These are phyloP conservation scores for Hippophae tibetana DNA, from an alignment of 306 rosid species.

Conservation along the genomic window DNA sequence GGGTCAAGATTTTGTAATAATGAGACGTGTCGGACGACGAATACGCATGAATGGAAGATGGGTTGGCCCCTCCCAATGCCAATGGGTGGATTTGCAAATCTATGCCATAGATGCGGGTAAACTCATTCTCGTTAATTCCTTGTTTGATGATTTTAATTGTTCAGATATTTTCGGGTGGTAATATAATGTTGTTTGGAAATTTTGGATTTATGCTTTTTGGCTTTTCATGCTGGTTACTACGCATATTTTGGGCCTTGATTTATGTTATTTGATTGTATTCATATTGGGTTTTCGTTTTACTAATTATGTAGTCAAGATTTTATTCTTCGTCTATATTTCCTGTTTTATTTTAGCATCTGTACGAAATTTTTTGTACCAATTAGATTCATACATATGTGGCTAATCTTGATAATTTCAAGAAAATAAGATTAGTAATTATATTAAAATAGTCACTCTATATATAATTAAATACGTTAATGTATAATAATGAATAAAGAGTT, in stretches of 20 bases:
- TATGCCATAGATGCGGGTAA: conserved; percentile 88
- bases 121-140: conserved; percentile 3
- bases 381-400: too few relatives aligned
- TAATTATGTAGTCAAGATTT: neutral
- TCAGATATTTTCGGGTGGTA: conserved; percentile 12
- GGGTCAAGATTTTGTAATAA: conserved; percentile 60
- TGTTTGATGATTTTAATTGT: conserved; percentile 10
- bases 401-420: too few relatives aligned
- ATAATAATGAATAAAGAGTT: too few relatives aligned
- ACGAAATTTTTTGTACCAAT: too few relatives aligned
- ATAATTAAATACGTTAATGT: too few relatives aligned
- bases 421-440: too few relatives aligned
- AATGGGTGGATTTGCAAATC: conserved; percentile 88
- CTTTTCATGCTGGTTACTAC: conserved; percentile 2
- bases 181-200: conserved; percentile 17
- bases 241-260: neutral
- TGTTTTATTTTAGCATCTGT: neutral
- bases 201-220: conserved; percentile 23
- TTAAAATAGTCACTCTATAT: too few relatives aligned
- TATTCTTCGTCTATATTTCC: neutral
- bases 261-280: conserved; percentile 9
- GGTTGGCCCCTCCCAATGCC: conserved; percentile 89
- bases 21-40: conserved; percentile 36
- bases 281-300: conserved; percentile 18
- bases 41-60: conserved; percentile 54